phyloP scores from a whole-genome alignment of 306 rosid species.

The Carpinus fangiana region DNA sequence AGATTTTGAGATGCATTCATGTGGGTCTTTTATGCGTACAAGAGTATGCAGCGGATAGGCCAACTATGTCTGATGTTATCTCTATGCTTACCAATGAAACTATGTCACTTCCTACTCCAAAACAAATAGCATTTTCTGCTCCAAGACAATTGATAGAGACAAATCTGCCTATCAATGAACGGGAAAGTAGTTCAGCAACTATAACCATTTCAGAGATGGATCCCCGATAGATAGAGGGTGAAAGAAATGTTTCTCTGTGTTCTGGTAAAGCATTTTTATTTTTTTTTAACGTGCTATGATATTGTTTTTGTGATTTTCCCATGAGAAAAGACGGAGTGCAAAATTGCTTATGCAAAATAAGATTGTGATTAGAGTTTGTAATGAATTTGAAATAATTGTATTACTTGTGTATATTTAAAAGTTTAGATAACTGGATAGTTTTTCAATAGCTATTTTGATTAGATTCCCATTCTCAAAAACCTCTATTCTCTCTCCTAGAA shows the following conservation, averaged over 20 bases:
- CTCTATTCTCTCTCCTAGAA: too few species aligned
- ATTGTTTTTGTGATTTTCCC: neutral
- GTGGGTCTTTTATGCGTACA: constrained; percentile 20
- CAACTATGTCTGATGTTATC: constrained; percentile 16
- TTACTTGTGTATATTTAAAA: too few species aligned
- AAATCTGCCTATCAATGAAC: neutral
- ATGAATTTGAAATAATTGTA: too few species aligned
- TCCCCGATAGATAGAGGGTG: neutral
- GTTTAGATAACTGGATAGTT: too few species aligned
- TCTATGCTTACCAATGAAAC: constrained; percentile 26
- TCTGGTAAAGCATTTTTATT: neutral
- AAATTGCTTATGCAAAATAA: neutral
- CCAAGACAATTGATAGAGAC: neutral
- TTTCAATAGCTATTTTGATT: too few species aligned
- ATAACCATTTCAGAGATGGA: neutral
- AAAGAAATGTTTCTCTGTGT: neutral
- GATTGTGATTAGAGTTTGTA: too few species aligned
- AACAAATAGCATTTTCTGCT: constrained; percentile 3
- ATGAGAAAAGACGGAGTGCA: neutral
- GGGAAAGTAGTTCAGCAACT: neutral
- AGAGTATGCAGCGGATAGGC: constrained; percentile 20
- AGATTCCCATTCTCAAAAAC: too few species aligned
- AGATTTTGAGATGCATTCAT: constrained; percentile 13
- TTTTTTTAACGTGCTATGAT: neutral
- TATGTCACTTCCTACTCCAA: constrained; percentile 13